Percentiles rank a stretch among this genome's conserved stretches.
Conservation (phyloP, 768 basidiomycete species). For the Hydnum rufescens region DNA sequence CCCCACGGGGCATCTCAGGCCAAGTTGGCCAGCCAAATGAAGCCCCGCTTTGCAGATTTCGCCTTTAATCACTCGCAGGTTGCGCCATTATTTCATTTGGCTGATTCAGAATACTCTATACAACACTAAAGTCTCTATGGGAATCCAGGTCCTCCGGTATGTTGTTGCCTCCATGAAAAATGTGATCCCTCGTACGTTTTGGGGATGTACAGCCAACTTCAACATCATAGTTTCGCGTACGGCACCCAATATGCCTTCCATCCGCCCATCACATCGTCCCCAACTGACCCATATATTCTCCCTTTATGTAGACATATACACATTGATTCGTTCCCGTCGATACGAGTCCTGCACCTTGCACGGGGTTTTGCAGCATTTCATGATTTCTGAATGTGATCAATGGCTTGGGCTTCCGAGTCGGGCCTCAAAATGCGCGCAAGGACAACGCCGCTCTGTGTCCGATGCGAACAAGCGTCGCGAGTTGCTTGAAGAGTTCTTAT, state of each 20-base stretch:
- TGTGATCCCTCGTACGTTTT: slow-evolving; percentile 56
- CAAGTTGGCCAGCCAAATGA: slow-evolving; percentile 24
- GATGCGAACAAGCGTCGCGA: slow-evolving; percentile 64
- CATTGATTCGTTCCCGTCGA: slow-evolving; percentile 57
- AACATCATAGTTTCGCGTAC: slow-evolving; percentile 36
- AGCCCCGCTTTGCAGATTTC: slow-evolving; percentile 68
- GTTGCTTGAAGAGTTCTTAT: slow-evolving; percentile 71
- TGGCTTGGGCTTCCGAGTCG: slow-evolving; percentile 16
- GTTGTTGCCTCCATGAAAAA: slow-evolving; percentile 38
- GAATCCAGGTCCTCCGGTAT: slow-evolving; percentile 51
- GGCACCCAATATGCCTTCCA: slow-evolving; percentile 13
- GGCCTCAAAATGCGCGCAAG: not conserved
- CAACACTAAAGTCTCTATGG: not conserved
- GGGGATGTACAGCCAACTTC: slow-evolving; percentile 57
- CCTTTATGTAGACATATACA: slow-evolving; percentile 36
- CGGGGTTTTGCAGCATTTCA: slow-evolving; percentile 53
- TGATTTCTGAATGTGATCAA: slow-evolving; percentile 57
- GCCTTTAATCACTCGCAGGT: slow-evolving; percentile 48
- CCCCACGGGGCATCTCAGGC: slow-evolving; percentile 31
- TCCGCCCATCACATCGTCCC: too few species aligned
- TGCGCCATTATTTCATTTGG: slow-evolving; percentile 2
- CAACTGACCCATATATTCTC: not conserved
- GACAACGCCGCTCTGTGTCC: slow-evolving; percentile 28
- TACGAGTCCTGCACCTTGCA: slow-evolving; percentile 69
- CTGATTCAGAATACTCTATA: not conserved